phyloP scores from a whole-genome alignment of 805 yeast genomes.

The Saturnispora mendoncae region DNA sequence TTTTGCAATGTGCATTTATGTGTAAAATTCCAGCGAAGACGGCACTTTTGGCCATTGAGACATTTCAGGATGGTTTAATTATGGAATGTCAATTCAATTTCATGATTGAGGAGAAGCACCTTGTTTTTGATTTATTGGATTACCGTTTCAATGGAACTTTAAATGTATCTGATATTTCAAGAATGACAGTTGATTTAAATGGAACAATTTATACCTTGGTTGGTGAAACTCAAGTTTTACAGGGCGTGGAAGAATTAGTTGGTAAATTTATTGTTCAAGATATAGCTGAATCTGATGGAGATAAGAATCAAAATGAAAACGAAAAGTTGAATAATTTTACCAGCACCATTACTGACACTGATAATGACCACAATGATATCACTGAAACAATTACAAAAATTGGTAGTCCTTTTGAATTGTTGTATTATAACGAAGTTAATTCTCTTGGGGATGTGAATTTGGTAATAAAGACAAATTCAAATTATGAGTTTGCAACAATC shows the following conservation, averaged over 20 bases:
- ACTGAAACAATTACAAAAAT: background rate
- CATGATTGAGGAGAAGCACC: constrained; percentile 1
- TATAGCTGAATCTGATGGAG: too few relatives aligned
- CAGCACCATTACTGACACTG: background rate
- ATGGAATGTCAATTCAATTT: constrained; percentile 4
- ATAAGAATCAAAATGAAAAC: too few relatives aligned
- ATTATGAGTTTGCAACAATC: background rate
- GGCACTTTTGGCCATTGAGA: background rate
- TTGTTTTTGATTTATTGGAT: constrained; percentile 3
- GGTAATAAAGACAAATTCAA: background rate
- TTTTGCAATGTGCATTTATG: constrained; percentile 3
- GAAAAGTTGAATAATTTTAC: background rate
- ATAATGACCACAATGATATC: background rate
- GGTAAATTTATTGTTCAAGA: background rate
- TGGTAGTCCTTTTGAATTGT: constrained; percentile 1
- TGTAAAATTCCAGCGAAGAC: background rate
- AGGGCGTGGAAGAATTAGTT: background rate
- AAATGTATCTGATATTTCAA: constrained; percentile 4
- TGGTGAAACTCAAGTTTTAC: background rate
- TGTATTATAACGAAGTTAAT: constrained; percentile 1
- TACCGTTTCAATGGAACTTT: background rate
- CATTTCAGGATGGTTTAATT: background rate
- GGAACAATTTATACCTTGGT: background rate
- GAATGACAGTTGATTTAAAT: background rate
- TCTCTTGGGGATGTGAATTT: constrained; percentile 2